phyloP scores from a whole-genome alignment of 2,329 filamentous ascomycete species.

The Aspergillus spinulosporus region DNA sequence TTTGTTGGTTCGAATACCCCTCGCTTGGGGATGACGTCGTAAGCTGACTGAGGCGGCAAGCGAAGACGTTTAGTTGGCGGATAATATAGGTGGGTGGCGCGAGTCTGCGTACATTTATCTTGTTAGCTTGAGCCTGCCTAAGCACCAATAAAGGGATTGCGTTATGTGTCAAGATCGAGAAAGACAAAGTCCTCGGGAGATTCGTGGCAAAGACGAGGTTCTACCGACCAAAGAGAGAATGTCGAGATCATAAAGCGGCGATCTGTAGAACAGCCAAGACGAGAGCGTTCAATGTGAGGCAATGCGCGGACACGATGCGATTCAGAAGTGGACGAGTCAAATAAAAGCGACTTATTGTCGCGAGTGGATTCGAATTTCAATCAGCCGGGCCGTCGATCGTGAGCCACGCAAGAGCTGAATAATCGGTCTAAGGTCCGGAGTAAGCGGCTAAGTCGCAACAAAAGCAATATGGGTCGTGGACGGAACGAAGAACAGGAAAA shows the following conservation, averaged over 20 bases:
- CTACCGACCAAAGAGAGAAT: conserved; percentile 1
- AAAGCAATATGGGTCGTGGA: conserved; percentile 3
- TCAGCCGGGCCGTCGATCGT: conserved; percentile 20
- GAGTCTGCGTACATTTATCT: neutral
- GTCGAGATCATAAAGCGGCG: neutral
- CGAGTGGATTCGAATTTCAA: conserved; percentile 23
- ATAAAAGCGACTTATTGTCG: conserved; percentile 23
- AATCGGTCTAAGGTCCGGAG: conserved; percentile 19
- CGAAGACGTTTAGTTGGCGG: neutral
- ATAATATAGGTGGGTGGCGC: neutral
- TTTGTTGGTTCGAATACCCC: neutral
- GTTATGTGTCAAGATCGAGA: neutral
- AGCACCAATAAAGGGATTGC: conserved; percentile 1
- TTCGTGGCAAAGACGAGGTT: neutral
- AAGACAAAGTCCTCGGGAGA: neutral
- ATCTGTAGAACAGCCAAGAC: neutral
- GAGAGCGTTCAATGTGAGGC: conserved; percentile 13
- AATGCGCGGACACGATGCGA: conserved; percentile 18
- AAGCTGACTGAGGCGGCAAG: conserved; percentile 13
- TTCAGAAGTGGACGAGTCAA: conserved; percentile 23
- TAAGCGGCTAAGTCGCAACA: conserved; percentile 17
- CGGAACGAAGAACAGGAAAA: neutral
- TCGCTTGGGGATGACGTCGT: conserved; percentile 11
- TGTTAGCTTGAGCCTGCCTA: neutral
- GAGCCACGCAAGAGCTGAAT: conserved; percentile 18